Conservation (phyloP, 805 yeast genomes). For the Wickerhamomyces mucosus region DNA sequence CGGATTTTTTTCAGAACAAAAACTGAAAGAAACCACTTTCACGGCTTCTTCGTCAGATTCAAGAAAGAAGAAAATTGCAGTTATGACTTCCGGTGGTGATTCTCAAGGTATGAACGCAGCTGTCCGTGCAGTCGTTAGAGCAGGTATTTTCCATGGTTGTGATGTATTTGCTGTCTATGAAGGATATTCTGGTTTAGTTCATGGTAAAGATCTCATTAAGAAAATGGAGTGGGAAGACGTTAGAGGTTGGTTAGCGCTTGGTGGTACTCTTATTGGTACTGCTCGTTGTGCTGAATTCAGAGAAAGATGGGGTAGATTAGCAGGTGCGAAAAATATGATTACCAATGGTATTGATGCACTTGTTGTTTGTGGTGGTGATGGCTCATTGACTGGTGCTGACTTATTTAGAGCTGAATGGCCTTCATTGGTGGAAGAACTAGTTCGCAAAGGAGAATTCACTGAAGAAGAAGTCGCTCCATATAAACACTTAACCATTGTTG, state of each 20-base stretch:
- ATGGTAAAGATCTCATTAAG: conserved; percentile 61
- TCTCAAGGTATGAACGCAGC: conserved; percentile 98
- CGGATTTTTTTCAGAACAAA: conserved; percentile 11
- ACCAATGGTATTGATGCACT: conserved; percentile 68
- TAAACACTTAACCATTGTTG: conserved; percentile 57
- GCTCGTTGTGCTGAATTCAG: conserved; percentile 64
- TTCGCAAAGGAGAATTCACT: conserved; percentile 35
- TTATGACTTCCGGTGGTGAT: conserved; percentile 98
- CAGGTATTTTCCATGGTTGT: conserved; percentile 80
- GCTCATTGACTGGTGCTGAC: conserved; percentile 77
- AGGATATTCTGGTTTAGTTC: conserved; percentile 89
- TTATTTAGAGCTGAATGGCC: conserved; percentile 75
- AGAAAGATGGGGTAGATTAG: conserved; percentile 55
- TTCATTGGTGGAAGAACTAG: conserved; percentile 49
- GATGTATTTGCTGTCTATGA: conserved; percentile 86
- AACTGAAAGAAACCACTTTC: conserved; percentile 1
- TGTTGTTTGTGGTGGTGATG: conserved; percentile 79
- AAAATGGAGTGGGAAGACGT: conserved; percentile 69
- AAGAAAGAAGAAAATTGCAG: conserved; percentile 55
- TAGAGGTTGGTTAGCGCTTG: conserved; percentile 57
- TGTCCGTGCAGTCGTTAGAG: conserved; percentile 88
- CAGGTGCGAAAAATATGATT: conserved; percentile 57
- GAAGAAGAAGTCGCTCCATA: conserved; percentile 35
- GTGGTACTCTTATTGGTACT: conserved; percentile 76
- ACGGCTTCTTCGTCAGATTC: conserved; percentile 1